Conservation (phyloP, 306 rosid genomes). For the Malus sieversii region DNA sequence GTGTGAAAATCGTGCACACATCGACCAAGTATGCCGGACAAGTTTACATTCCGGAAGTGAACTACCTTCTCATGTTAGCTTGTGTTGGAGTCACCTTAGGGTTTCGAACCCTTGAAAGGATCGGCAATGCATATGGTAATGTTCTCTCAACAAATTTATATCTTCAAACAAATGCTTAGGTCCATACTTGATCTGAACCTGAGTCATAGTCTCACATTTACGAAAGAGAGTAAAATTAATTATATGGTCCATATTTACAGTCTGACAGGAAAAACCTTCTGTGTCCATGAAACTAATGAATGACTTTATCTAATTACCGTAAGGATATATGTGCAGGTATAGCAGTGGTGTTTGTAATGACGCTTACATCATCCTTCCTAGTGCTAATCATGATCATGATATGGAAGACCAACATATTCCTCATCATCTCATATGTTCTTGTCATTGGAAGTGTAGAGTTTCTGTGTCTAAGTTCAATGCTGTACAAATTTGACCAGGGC, state of each 20-base stretch:
- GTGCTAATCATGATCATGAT: constrained; percentile 77
- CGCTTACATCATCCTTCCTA: constrained; percentile 55
- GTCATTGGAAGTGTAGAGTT: constrained; percentile 53
- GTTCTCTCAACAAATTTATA: not conserved
- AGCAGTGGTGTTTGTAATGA: constrained; percentile 91
- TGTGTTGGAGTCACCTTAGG: constrained; percentile 59
- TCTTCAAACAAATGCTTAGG: not conserved
- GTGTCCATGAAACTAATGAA: not conserved
- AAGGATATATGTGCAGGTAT: constrained; percentile 33
- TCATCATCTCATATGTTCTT: constrained; percentile 38
- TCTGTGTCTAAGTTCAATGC: constrained; percentile 57
- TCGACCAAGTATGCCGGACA: constrained; percentile 64
- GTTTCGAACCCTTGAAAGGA: constrained; percentile 37
- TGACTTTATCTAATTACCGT: no score
- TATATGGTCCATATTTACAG: not conserved
- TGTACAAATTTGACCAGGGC: constrained; percentile 75
- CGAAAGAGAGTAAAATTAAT: not conserved
- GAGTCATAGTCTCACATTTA: not conserved
- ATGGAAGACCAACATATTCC: constrained; percentile 58
- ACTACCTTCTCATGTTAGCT: constrained; percentile 66
- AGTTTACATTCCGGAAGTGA: constrained; percentile 64
- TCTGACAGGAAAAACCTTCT: not conserved
- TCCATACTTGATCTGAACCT: not conserved
- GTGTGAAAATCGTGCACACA: constrained; percentile 68
- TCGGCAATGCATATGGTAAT: constrained; percentile 85